These are phyloP conservation scores for Tubosaeta sp. DNA, from an alignment of 768 basidiomycete genomes.

Conservation along the genomic window DNA sequence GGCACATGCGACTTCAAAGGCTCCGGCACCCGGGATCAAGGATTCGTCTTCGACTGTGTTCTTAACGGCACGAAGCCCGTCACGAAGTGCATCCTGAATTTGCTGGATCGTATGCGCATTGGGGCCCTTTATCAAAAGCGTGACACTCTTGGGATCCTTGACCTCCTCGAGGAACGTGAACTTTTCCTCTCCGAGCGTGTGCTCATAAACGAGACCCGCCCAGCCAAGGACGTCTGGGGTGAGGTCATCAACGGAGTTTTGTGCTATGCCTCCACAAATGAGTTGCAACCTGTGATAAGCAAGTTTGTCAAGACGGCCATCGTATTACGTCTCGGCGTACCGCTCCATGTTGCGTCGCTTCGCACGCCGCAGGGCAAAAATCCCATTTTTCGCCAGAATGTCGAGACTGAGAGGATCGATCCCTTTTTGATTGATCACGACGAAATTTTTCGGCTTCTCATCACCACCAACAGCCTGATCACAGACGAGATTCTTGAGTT, in stretches of 20 bases:
- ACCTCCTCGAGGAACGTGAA: conserved; percentile 98
- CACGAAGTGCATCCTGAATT: conserved; percentile 96
- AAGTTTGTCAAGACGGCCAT: conserved; percentile 21
- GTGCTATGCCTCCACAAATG: conserved; percentile 90
- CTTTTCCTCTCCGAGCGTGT: conserved; percentile 98
- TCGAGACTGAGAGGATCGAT: conserved; percentile 97
- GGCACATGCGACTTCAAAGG: conserved; percentile 93
- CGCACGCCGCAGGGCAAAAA: conserved; percentile 88
- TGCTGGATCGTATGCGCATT: conserved; percentile 95
- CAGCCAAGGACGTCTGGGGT: conserved; percentile 88
- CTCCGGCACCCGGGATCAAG: conserved; percentile 94
- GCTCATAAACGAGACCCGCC: conserved; percentile 98
- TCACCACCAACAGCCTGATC: conserved; percentile 84
- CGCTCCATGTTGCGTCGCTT: conserved; percentile 99
- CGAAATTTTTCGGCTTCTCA: conserved; percentile 83
- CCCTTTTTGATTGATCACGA: conserved; percentile 97
- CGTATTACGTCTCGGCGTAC: conserved; percentile 40
- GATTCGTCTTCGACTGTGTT: conserved; percentile 90
- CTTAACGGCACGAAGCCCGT: conserved; percentile 94
- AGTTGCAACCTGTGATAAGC: conserved; percentile 69
- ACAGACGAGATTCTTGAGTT: conserved; percentile 93
- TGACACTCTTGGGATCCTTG: conserved; percentile 91
- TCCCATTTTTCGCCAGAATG: conserved; percentile 94
- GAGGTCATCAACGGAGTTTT: conserved; percentile 97
- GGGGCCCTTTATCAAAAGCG: conserved; percentile 95